phyloP scores from a whole-genome alignment of 768 basidiomycete genomes.

The Stropharia rugosoannulata region DNA sequence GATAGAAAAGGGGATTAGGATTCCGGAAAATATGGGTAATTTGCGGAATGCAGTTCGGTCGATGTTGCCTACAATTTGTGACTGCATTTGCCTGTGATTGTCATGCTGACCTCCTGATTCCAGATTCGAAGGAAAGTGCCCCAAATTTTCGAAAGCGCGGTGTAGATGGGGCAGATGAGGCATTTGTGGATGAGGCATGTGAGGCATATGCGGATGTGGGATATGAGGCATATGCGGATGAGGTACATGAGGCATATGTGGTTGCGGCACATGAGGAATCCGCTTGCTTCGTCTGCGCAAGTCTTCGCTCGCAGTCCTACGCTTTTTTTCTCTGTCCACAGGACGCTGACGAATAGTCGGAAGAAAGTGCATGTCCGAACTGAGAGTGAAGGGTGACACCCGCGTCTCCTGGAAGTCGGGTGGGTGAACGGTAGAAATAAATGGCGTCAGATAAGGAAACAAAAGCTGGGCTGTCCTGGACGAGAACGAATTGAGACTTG shows the following conservation, averaged over 20 bases:
- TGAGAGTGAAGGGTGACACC: not conserved
- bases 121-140: not conserved
- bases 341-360: not conserved
- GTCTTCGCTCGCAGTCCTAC: too few relatives aligned
- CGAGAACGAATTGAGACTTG: not conserved
- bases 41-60: slow-evolving; percentile 46
- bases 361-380: not conserved
- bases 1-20: slow-evolving; percentile 73
- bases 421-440: too few relatives aligned
- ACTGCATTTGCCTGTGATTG: not conserved
- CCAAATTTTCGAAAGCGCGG: not conserved
- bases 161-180: not conserved
- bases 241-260: not conserved
- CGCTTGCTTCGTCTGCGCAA: too few relatives aligned
- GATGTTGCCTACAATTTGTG: not conserved
- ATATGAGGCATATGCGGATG: not conserved
- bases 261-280: too few relatives aligned
- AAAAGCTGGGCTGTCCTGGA: not conserved
- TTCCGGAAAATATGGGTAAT: slow-evolving; percentile 65
- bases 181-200: not conserved
- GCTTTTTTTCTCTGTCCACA: too few relatives aligned
- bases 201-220: too few relatives aligned
- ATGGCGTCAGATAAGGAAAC: too few relatives aligned
- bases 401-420: too few relatives aligned
- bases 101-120: not conserved